These are phyloP conservation scores for Stevia rebaudiana DNA, from an alignment of 140 eudicot species.

Conservation along the genomic window DNA sequence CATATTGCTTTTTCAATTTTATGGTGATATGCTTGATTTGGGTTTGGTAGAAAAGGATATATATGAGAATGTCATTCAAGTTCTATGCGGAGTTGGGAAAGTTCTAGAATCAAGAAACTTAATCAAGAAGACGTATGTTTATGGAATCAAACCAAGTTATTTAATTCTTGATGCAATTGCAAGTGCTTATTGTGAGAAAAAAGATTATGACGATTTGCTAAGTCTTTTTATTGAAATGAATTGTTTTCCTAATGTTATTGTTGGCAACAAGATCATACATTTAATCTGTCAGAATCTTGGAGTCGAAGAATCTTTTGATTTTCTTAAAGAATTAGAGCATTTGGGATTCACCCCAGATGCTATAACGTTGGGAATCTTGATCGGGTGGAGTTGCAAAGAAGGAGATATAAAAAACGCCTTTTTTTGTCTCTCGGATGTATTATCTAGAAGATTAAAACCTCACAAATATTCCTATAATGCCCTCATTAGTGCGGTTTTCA, in stretches of 20 bases:
- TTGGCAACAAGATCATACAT: slow-evolving; percentile 61
- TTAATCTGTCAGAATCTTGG: slow-evolving; percentile 58
- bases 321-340: slow-evolving; percentile 42
- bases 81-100: slow-evolving; percentile 52
- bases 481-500: slow-evolving; percentile 56
- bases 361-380: slow-evolving; percentile 61
- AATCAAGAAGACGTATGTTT: slow-evolving; percentile 35
- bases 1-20: slow-evolving; percentile 29
- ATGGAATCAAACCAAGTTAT: slow-evolving; percentile 50
- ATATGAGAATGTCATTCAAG: slow-evolving; percentile 35
- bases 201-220: slow-evolving; percentile 61
- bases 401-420: slow-evolving; percentile 56
- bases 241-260: slow-evolving; percentile 38
- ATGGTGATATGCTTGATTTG: slow-evolving; percentile 42
- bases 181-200: slow-evolving; percentile 62
- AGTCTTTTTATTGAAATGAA: slow-evolving; percentile 49
- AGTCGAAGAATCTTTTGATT: slow-evolving; percentile 39
- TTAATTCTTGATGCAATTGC: slow-evolving; percentile 50
- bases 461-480: slow-evolving; percentile 58
- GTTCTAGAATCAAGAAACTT: slow-evolving; percentile 70
- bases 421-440: slow-evolving; percentile 48
- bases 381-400: slow-evolving; percentile 60
- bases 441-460: slow-evolving; percentile 63
- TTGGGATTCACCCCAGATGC: slow-evolving; percentile 60
- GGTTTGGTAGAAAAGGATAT: slow-evolving; percentile 33